Evolutionary conservation across 2,329 filamentous ascomycete genomes (phyloP), one percentile per base, ranked within the genome.

Genomic region (Helminthosporium solani): DNA sequence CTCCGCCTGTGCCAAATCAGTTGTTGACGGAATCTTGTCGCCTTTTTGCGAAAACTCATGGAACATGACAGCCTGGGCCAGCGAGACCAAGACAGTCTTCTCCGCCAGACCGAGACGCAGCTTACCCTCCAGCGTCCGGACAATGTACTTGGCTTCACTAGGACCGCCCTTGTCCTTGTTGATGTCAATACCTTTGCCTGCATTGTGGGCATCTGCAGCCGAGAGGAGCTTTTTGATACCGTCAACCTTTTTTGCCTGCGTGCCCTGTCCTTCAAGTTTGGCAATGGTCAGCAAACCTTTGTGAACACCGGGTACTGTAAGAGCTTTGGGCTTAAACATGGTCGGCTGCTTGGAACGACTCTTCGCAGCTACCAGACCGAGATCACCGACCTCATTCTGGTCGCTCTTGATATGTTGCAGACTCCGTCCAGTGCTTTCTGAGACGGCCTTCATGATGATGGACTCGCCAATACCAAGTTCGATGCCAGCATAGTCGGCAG

Each of bases 381-480:
- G 79, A 69, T 99, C 94, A 43, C 94, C 94, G 70, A 97, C 96
- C 60, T 96, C 90, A 62, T 94, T 90, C 66, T 99, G 94, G 59
- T 97, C 91, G 39, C 87, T 84, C 73, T 96, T 97, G 76, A 99
- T 96, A 42, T 96, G 85, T 30, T 86, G 80, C 37, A 96, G 73
- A 61, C 85, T 95, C 50, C 94, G 85, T 8, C 94, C 94, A 0
- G 94, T 99, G 23, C 86, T 87, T 73, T 97, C 92, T 9, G 92
- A 92, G 63, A 99, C 95, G 4, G 94, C 89, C 70, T 97, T 99
- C 91, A 97, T 97, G 61, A 99, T 96, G 21, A 99, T 73, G 0
- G 92, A 97, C 72, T 99, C 94, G 46, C 94, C 94, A 59, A 99
- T 99, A n/a, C 94, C 94, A 23, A 99, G 79, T 71, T 99, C 94